These are phyloP conservation scores for Haplosporangium sp. DNA, from an alignment of 371 early-diverging fungal species.

Conservation along the genomic window DNA sequence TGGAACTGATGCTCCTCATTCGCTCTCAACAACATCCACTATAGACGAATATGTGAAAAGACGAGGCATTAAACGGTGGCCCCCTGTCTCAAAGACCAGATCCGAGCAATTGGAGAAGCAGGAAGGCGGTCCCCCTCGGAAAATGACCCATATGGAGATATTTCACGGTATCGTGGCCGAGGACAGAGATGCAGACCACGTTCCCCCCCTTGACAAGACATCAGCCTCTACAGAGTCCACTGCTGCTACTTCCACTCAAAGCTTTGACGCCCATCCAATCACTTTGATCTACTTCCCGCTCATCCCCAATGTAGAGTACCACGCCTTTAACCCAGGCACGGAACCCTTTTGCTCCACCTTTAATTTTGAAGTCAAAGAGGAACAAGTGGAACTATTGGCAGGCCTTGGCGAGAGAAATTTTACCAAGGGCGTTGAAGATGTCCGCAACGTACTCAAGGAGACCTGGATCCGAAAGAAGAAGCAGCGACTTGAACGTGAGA, in stretches of 20 bases:
- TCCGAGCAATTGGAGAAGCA: conserved; percentile 48
- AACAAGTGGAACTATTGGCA: conserved; percentile 66
- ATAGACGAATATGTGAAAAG: conserved; percentile 64
- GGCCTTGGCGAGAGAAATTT: conserved; percentile 64
- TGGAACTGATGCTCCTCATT: no score
- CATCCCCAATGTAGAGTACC: conserved; percentile 63
- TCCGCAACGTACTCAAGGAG: conserved; percentile 55
- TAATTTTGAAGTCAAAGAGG: conserved; percentile 71
- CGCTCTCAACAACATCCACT: no score
- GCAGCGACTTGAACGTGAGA: conserved; percentile 43
- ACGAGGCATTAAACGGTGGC: conserved; percentile 66
- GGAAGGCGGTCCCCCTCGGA: conserved; percentile 36
- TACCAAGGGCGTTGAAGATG: conserved; percentile 59
- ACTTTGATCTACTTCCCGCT: conserved; percentile 72
- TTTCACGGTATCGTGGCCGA: conserved; percentile 49
- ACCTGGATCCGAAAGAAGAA: conserved; percentile 62
- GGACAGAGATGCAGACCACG: conserved; percentile 43
- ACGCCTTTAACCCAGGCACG: conserved; percentile 72
- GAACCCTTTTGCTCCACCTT: conserved; percentile 74
- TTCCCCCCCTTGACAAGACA: conserved; percentile 15
- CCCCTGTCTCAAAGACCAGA: conserved; percentile 43
- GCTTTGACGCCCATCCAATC: conserved; percentile 55
- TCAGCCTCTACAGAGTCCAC: conserved; percentile 36
- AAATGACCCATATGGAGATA: conserved; percentile 53
- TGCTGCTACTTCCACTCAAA: conserved; percentile 44